phyloP scores from a whole-genome alignment of 1,139 yeast species.

The Yamadazyma mexicana region DNA sequence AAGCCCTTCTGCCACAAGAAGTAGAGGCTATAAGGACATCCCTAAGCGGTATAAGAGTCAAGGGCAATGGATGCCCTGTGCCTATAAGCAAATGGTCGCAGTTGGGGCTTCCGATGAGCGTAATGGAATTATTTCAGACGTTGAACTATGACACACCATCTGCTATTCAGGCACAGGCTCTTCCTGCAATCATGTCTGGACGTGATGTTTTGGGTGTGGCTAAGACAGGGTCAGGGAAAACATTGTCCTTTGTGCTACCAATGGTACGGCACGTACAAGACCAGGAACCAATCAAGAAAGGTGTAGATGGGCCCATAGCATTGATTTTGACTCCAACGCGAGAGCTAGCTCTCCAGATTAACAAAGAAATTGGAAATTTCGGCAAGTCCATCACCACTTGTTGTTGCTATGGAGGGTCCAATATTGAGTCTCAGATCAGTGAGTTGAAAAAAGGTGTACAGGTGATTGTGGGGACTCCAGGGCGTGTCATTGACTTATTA shows the following conservation, averaged over 20 bases:
- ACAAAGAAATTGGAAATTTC: conserved; percentile 65
- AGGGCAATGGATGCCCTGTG: conserved; percentile 58
- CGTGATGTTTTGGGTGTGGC: conserved; percentile 92
- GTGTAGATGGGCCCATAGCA: conserved; percentile 72
- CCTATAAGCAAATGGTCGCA: conserved; percentile 83
- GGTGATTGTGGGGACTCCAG: conserved; percentile 92
- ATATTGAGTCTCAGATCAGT: conserved; percentile 79
- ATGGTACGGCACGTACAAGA: conserved; percentile 79
- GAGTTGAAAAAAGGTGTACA: conserved; percentile 79
- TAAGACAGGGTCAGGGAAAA: conserved; percentile 95
- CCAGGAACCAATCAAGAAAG: conserved; percentile 53
- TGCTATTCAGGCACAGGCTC: conserved; percentile 86
- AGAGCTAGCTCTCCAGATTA: conserved; percentile 85
- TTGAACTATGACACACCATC: conserved; percentile 67
- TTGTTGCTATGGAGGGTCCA: conserved; percentile 95
- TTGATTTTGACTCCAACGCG: conserved; percentile 88
- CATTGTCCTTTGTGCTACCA: conserved; percentile 84
- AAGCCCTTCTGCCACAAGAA: conserved; percentile 48
- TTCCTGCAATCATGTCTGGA: conserved; percentile 90
- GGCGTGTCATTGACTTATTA: conserved; percentile 85
- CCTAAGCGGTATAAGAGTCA: conserved; percentile 63
- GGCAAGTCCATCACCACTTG: conserved; percentile 53
- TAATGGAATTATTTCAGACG: conserved; percentile 51
- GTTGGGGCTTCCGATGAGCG: conserved; percentile 67
- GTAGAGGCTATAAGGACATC: conserved; percentile 53